These are phyloP conservation scores for Tylopilus sp. DNA, from an alignment of 768 basidiomycete genomes.

Conservation along the genomic window DNA sequence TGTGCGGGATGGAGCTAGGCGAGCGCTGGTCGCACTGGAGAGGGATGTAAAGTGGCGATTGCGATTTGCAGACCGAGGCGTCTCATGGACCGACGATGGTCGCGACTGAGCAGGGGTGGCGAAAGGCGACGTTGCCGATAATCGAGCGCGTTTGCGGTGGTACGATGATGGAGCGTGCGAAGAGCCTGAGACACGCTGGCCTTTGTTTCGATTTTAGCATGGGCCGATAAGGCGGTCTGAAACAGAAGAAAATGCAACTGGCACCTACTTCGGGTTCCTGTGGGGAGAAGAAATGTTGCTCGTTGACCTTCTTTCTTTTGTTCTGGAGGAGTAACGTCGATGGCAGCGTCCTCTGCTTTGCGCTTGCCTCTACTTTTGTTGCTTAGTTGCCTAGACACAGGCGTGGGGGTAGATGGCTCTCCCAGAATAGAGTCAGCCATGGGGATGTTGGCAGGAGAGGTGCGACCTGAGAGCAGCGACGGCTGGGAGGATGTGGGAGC, in stretches of 20 bases:
- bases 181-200: slow-evolving; percentile 51
- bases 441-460: slow-evolving; percentile 6
- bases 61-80: slow-evolving; percentile 14
- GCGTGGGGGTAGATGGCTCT: slow-evolving; percentile 32
- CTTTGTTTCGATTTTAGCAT: slow-evolving; percentile 33
- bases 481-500: slow-evolving; percentile 20
- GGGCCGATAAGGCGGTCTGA: slow-evolving; percentile 20
- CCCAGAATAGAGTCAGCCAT: slow-evolving; percentile 16
- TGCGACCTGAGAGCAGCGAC: slow-evolving; percentile 12
- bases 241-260: slow-evolving; percentile 13
- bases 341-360: slow-evolving; percentile 64
- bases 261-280: slow-evolving; percentile 55
- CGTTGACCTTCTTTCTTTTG: slow-evolving; percentile 46
- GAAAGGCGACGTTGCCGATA: slow-evolving; percentile 42
- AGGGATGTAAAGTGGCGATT: slow-evolving; percentile 28
- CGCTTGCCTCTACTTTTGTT: slow-evolving; percentile 56
- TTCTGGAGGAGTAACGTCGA: slow-evolving; percentile 68
- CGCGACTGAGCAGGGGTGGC: slow-evolving; percentile 32
- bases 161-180: slow-evolving; percentile 70
- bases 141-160: slow-evolving; percentile 64
- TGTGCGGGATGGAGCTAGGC: slow-evolving; percentile 26
- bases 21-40: slow-evolving; percentile 35
- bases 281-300: slow-evolving; percentile 59
- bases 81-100: slow-evolving; percentile 28
- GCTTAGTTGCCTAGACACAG: slow-evolving; percentile 30